phyloP scores from a whole-genome alignment of 2,329 filamentous ascomycete species.

The Phyllosticta citribraziliensis region DNA sequence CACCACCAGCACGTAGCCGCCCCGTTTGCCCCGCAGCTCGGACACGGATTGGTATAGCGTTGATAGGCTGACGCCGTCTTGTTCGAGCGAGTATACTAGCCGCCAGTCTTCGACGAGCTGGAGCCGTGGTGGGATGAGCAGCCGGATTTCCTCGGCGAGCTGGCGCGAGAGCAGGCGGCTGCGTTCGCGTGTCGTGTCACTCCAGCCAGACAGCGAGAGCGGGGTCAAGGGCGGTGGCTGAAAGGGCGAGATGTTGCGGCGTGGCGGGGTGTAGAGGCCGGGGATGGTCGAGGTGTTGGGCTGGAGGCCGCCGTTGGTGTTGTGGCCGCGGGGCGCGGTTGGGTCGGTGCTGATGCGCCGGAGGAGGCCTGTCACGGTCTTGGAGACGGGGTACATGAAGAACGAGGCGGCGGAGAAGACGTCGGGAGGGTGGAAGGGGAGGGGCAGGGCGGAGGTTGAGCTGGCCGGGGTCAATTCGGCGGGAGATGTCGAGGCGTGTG shows the following conservation, averaged over 20 bases:
- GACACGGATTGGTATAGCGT: slow-evolving; percentile 79
- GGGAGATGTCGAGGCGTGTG: neutral
- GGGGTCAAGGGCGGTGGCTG: slow-evolving; percentile 83
- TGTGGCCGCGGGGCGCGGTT: slow-evolving; percentile 13
- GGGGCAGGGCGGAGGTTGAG: neutral
- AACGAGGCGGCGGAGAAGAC: slow-evolving; percentile 27
- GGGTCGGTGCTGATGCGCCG: slow-evolving; percentile 38
- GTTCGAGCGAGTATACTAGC: slow-evolving; percentile 79
- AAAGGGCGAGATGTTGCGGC: slow-evolving; percentile 64
- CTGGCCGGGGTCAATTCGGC: neutral
- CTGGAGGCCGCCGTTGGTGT: slow-evolving; percentile 14
- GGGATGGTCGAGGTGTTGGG: slow-evolving; percentile 35
- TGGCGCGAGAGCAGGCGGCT: slow-evolving; percentile 60
- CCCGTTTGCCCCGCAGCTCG: slow-evolving; percentile 55
- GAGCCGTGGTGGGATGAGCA: slow-evolving; percentile 76
- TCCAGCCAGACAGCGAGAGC: slow-evolving; percentile 59
- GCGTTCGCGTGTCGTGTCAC: slow-evolving; percentile 46
- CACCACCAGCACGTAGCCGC: slow-evolving; percentile 84
- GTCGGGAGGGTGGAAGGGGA: slow-evolving; percentile 5
- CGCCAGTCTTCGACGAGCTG: slow-evolving; percentile 83
- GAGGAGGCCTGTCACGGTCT: slow-evolving; percentile 38
- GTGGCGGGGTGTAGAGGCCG: slow-evolving; percentile 50
- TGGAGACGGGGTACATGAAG: slow-evolving; percentile 40
- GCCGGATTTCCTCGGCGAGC: slow-evolving; percentile 84
- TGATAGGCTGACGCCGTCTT: slow-evolving; percentile 77